A percentile compares a stretch with the other conserved stretches of the same genome.
Evolutionary conservation across 805 yeast genomes (phyloP).

Genomic region (Zygosaccharomyces kombuchaensis): DNA sequence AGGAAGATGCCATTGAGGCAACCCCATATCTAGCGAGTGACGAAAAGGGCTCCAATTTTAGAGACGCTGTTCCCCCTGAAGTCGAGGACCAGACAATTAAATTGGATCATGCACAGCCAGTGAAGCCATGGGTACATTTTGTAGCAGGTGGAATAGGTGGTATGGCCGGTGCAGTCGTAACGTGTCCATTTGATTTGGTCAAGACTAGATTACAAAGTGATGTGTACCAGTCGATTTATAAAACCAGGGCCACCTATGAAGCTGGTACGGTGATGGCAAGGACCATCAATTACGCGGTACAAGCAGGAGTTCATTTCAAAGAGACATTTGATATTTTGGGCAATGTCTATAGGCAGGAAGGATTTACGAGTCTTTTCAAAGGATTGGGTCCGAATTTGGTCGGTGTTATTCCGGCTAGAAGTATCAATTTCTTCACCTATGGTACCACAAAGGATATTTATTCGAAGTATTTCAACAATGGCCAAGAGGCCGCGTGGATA

Average conservation of each 20-base stretch:
- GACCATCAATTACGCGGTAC: slow-evolving; percentile 36
- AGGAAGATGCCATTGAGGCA: slow-evolving; percentile 55
- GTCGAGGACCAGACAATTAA: slow-evolving; percentile 10
- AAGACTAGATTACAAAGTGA: slow-evolving; percentile 93
- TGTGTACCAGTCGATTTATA: slow-evolving; percentile 59
- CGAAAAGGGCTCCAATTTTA: slow-evolving; percentile 57
- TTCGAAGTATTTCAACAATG: slow-evolving; percentile 61
- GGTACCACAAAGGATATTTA: slow-evolving; percentile 84
- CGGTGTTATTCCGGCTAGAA: slow-evolving; percentile 97
- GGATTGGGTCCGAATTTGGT: slow-evolving; percentile 96
- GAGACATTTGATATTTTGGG: slow-evolving; percentile 76
- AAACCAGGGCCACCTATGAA: slow-evolving; percentile 21
- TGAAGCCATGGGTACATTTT: slow-evolving; percentile 67
- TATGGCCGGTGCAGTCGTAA: slow-evolving; percentile 92
- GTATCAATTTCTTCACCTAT: slow-evolving; percentile 93
- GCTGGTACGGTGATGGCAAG: slow-evolving; percentile 3
- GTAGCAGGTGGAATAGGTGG: slow-evolving; percentile 96
- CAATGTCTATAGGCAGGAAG: slow-evolving; percentile 70
- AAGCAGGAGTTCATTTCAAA: slow-evolving; percentile 63
- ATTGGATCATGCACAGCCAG: slow-evolving; percentile 21
- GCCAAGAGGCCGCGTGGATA: slow-evolving; percentile 76
- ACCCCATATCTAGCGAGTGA: slow-evolving; percentile 64
- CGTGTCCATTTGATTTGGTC: slow-evolving; percentile 94
- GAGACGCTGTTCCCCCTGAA: slow-evolving; percentile 35
- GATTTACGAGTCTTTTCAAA: slow-evolving; percentile 79